Percentiles rank a stretch among this genome's conserved stretches.
phyloP scores from a whole-genome alignment of 2,329 filamentous ascomycete genomes.

The Trichoderma koningii region DNA sequence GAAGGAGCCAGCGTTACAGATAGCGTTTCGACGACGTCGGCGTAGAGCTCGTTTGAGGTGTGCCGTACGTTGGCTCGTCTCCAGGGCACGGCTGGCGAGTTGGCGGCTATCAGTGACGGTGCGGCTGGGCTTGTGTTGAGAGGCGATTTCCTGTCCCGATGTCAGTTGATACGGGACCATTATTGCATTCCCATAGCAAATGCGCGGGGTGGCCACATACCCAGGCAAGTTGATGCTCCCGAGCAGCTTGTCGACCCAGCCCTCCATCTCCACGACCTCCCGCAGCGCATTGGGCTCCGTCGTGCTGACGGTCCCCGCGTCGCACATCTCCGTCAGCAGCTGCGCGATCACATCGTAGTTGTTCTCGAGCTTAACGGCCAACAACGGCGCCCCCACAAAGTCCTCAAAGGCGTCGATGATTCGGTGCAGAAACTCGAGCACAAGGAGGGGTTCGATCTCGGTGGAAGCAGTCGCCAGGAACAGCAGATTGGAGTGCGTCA shows the following conservation, averaged over 20 bases:
- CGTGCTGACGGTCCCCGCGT: conserved; percentile 83
- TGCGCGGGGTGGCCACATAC: conserved; percentile 43
- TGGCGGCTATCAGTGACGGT: conserved; percentile 48
- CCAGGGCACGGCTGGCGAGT: conserved; percentile 73
- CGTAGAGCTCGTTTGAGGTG: conserved; percentile 95
- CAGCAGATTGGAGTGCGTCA: conserved; percentile 83
- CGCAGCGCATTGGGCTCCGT: conserved; percentile 91
- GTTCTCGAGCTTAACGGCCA: conserved; percentile 82
- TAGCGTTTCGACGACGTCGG: conserved; percentile 90
- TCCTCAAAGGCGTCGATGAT: conserved; percentile 91
- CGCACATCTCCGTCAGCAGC: conserved; percentile 92
- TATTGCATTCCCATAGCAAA: too few relatives aligned
- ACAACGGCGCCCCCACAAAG: conserved; percentile 83
- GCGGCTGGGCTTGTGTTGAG: conserved; percentile 41
- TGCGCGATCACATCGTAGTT: conserved; percentile 95
- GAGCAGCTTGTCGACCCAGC: conserved; percentile 83
- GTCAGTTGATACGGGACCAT: neutral
- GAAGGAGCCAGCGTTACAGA: conserved; percentile 88
- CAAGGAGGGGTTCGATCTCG: conserved; percentile 85
- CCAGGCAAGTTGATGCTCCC: conserved; percentile 83
- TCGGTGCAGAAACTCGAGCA: conserved; percentile 92
- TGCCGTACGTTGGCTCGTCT: conserved; percentile 88
- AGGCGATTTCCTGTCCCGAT: conserved; percentile 44
- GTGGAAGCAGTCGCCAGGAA: conserved; percentile 82
- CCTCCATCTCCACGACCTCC: conserved; percentile 89